Evolutionary conservation across 257 asterid species (phyloP).

Genomic region (Lavandula angustifolia): DNA sequence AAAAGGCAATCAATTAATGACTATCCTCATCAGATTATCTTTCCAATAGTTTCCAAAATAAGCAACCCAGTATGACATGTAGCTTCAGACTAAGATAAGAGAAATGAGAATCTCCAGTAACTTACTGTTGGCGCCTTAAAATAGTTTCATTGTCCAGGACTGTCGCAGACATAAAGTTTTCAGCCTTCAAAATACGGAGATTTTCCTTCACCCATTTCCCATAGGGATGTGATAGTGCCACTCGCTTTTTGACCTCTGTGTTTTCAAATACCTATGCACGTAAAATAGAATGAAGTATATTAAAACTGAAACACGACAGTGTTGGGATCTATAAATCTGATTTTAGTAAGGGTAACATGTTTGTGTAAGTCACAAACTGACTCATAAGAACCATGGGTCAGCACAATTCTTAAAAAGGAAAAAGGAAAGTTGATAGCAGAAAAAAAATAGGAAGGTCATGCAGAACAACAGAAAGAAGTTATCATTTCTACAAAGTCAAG

Average conservation of each 20-base stretch:
- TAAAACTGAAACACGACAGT: conserved; percentile 10
- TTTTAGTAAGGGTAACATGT: conserved; percentile 2
- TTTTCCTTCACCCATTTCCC: conserved; percentile 93
- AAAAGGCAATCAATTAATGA: neutral
- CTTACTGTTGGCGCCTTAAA: conserved; percentile 94
- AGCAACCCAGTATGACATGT: conserved; percentile 18
- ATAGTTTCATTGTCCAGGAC: conserved; percentile 81
- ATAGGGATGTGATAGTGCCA: conserved; percentile 75
- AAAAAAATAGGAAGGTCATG: neutral
- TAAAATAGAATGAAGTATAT: conserved; percentile 13
- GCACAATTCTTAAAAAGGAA: neutral
- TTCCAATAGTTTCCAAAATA: conserved; percentile 11
- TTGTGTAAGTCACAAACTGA: neutral
- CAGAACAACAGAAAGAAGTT: neutral
- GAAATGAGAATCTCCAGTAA: conserved; percentile 30
- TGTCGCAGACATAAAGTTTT: conserved; percentile 60
- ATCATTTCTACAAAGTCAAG: neutral
- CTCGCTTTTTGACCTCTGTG: conserved; percentile 91
- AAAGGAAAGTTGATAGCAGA: neutral
- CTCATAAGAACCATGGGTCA: neutral
- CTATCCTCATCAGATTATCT: neutral
- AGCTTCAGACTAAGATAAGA: conserved; percentile 4
- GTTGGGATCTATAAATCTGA: conserved; percentile 12
- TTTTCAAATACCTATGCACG: conserved; percentile 78
- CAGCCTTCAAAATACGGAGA: conserved; percentile 72